Conservation (phyloP, 495 filamentous ascomycete species). For the Geopyxis carbonaria region DNA sequence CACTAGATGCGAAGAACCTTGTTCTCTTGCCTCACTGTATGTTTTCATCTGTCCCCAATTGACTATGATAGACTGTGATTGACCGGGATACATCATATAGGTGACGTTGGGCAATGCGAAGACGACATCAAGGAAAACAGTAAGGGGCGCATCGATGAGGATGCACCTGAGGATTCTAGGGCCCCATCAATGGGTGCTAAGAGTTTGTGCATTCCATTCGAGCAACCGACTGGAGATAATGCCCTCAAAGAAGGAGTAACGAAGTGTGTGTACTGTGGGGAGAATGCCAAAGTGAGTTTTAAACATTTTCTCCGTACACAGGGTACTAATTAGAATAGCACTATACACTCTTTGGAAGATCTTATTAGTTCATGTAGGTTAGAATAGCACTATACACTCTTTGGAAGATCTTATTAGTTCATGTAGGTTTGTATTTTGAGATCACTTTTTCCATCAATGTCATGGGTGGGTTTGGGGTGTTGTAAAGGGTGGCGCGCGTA, state of each 20-base stretch:
- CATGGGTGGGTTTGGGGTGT: too few relatives aligned
- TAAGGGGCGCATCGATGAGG: conserved; percentile 51
- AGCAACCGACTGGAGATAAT: conserved; percentile 58
- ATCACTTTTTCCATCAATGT: too few relatives aligned
- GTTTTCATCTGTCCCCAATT: too few relatives aligned
- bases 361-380: conserved; percentile 23
- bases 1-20: conserved; percentile 80
- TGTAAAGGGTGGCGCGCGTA: too few relatives aligned
- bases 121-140: conserved; percentile 85
- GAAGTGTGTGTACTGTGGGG: conserved; percentile 71
- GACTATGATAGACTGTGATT: background rate
- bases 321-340: conserved; percentile 11
- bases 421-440: too few relatives aligned
- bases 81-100: conserved; percentile 6
- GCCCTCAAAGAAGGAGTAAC: conserved; percentile 55
- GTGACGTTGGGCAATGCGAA: conserved; percentile 55
- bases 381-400: conserved; percentile 22
- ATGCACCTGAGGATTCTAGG: conserved; percentile 54
- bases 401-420: conserved; percentile 25
- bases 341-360: conserved; percentile 24
- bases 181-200: conserved; percentile 95
- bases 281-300: conserved; percentile 20
- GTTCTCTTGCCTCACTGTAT: conserved; percentile 75
- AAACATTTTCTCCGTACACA: background rate
- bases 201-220: conserved; percentile 90